Conservation (phyloP, 1,139 yeast species). For the Debaryomyces udenii region DNA sequence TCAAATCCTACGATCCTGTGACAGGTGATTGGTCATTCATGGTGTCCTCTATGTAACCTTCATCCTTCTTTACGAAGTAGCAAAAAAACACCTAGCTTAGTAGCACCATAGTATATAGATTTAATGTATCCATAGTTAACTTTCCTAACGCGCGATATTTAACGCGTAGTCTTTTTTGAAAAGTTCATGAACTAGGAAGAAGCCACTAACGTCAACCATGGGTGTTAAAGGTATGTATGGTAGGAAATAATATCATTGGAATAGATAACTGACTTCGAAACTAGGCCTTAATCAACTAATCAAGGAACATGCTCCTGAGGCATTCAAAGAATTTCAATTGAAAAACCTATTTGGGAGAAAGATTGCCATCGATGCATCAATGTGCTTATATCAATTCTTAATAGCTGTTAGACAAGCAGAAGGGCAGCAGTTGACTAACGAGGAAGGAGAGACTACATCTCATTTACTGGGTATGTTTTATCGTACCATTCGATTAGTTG, state of each 20-base stretch:
- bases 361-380: slow-evolving; percentile 88
- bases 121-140: slow-evolving; percentile 9
- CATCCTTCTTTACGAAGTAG: background rate
- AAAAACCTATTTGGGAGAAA: slow-evolving; percentile 89
- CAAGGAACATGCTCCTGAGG: slow-evolving; percentile 85
- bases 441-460: slow-evolving; percentile 90
- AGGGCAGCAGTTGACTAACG: slow-evolving; percentile 90
- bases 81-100: background rate
- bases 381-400: slow-evolving; percentile 92
- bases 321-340: slow-evolving; percentile 77
- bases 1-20: slow-evolving; percentile 74
- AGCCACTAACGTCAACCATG: slow-evolving; percentile 39
- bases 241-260: background rate
- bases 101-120: slow-evolving; percentile 14
- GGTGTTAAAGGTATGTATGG: slow-evolving; percentile 67
- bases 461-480: slow-evolving; percentile 96
- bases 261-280: slow-evolving; percentile 21
- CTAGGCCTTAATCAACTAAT: slow-evolving; percentile 75
- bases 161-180: slow-evolving; percentile 10
- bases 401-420: slow-evolving; percentile 96
- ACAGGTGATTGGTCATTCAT: slow-evolving; percentile 84
- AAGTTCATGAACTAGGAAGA: background rate
- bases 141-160: background rate
- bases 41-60: slow-evolving; percentile 28
- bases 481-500: slow-evolving; percentile 85